Evolutionary conservation across 306 rosid genomes (phyloP), one percentile per base, ranked within the genome.

Genomic region (Vigna mungo): DNA sequence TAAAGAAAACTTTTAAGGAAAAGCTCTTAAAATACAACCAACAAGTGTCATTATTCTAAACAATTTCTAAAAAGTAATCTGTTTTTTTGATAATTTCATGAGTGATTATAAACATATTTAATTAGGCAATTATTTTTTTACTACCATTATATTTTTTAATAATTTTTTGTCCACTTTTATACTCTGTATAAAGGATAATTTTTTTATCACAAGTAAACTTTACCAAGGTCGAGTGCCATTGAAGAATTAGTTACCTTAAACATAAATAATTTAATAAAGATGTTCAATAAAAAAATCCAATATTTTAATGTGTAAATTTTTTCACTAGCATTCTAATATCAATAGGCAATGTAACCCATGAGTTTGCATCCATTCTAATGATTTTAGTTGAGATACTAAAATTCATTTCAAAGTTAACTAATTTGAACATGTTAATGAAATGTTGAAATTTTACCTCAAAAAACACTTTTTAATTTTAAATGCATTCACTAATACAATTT

Each of bases 391-490:
- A 17, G 23, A 52, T 52, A 52, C 6, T 0, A 9, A 20, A 9
- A 9, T 54, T 3, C 2, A 8, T 54, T 54, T 9, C 0, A 54
- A 20, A 70, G 30, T 37, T 23, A 80, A 74, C 39, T 14, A 37
- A 41, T 75, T 37, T 27, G 65, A 64, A 53, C 36, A 10, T 25
- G 34, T 69, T 68, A 1, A 5, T 60, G 30, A 65, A 18, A 75
- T 49, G 32, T 69, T 68, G 16, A 32, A 32, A 25, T 37, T 59
- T 51, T 39, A 18, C 52, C 51, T 52, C 53, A 16, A 18, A 5
- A 3, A n/a, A 1, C 37, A 54, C 66, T 55, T 14, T 8, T 39
- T 9, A 25, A 8, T 59, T 34, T 20, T 48, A 10, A 5, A 51
- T 18, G 13, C 9, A 72, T 56, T 70, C 47, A 76, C 23, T 18